Percentiles rank a stretch among this genome's conserved stretches.
These are phyloP conservation scores for Pyrenula massariospora DNA, from an alignment of 495 filamentous ascomycete species.

Conservation along the genomic window DNA sequence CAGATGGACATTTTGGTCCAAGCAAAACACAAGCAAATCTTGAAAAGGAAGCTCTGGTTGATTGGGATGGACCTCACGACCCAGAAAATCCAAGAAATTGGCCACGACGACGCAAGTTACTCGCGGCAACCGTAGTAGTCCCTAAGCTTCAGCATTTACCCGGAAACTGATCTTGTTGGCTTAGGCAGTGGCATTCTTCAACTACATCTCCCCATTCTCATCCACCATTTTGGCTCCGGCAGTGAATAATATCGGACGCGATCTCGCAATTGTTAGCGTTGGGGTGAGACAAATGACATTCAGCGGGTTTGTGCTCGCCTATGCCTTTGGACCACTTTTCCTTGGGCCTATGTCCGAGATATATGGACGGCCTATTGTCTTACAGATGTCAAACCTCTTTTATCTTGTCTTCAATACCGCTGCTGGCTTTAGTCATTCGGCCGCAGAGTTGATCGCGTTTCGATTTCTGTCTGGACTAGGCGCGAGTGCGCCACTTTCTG, in stretches of 20 bases:
- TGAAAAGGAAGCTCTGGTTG: too few relatives aligned
- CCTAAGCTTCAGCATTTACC: too few relatives aligned
- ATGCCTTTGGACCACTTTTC: conserved; percentile 57
- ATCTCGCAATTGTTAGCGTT: conserved; percentile 47
- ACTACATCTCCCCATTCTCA: conserved; percentile 61
- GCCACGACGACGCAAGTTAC: too few relatives aligned
- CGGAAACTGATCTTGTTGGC: too few relatives aligned
- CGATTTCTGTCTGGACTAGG: conserved; percentile 49
- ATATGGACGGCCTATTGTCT: conserved; percentile 53
- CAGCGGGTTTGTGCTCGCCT: conserved; percentile 67
- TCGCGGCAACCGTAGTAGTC: too few relatives aligned
- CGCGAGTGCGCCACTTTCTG: conserved; percentile 38
- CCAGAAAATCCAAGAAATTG: too few relatives aligned
- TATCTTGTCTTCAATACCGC: conserved; percentile 51
- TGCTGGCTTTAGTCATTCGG: conserved; percentile 39
- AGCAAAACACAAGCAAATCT: too few relatives aligned
- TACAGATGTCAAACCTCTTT: conserved; percentile 51
- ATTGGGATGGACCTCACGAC: too few relatives aligned
- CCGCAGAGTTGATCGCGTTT: conserved; percentile 39
- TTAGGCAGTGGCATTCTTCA: too few relatives aligned
- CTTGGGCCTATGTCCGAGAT: conserved; percentile 65
- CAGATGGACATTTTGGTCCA: too few relatives aligned
- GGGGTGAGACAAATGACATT: conserved; percentile 48
- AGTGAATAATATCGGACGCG: conserved; percentile 37
- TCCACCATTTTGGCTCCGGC: conserved; percentile 67